A percentile compares a stretch with the other conserved stretches of the same genome.
Evolutionary conservation across 495 filamentous ascomycete genomes (phyloP).

Genomic region (Oleoguttula mirabilis): DNA sequence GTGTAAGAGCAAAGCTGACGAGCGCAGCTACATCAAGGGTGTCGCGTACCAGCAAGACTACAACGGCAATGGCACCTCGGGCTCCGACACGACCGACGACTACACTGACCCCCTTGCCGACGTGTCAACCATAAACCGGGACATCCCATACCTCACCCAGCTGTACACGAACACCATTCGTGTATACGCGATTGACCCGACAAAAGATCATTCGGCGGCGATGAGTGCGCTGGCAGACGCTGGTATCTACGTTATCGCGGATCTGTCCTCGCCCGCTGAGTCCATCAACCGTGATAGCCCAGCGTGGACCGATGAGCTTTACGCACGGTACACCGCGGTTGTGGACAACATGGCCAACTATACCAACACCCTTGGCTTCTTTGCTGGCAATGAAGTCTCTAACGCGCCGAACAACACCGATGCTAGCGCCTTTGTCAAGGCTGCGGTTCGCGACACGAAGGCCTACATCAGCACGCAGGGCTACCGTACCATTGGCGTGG

Average conservation of each 20-base stretch:
- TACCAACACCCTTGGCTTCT: conserved; percentile 86
- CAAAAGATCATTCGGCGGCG: conserved; percentile 63
- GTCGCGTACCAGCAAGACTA: conserved; percentile 73
- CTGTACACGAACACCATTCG: conserved; percentile 83
- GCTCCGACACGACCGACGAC: conserved; percentile 17
- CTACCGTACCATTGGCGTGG: conserved; percentile 74
- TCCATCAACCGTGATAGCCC: conserved; percentile 79
- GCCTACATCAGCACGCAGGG: conserved; percentile 69
- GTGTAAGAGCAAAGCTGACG: background rate
- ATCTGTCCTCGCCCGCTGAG: conserved; percentile 62
- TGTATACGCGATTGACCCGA: conserved; percentile 82
- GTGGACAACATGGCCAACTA: conserved; percentile 69
- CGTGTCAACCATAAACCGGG: conserved; percentile 55
- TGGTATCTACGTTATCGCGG: conserved; percentile 89
- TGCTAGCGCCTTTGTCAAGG: conserved; percentile 88
- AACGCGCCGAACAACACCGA: conserved; percentile 71
- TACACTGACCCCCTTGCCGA: conserved; percentile 66
- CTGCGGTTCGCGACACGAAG: conserved; percentile 90
- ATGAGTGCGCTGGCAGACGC: conserved; percentile 73
- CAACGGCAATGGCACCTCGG: conserved; percentile 34
- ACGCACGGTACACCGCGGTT: conserved; percentile 67
- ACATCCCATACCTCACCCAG: conserved; percentile 66
- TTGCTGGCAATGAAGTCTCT: conserved; percentile 92
- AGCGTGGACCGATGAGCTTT: conserved; percentile 62
- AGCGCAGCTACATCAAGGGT: conserved; percentile 58